Base-by-base conservation (phyloP, 192 early-diverging fungal species). In the Obelidium mucronatum region DNA sequence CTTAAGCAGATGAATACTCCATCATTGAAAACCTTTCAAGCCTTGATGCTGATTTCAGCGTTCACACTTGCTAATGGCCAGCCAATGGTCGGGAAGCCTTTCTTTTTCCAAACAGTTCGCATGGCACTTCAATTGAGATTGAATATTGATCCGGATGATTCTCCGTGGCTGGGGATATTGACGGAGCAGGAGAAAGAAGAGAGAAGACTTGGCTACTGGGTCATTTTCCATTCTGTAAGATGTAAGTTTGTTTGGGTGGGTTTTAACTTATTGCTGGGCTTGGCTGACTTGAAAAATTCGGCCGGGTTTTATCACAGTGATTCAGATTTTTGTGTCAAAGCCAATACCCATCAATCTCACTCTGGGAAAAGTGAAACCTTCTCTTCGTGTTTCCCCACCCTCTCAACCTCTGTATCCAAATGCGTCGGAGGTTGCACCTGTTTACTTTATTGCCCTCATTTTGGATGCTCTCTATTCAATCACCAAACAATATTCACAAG, bases 71-170 rank as follows among this genome's bases (percentile, higher is more conserved):
- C 26, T 37, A 65, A 65, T 65, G 62, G 62, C 17, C 62, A 65
- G 35, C 62, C 62, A 11, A 13, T 36, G 26, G 17, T 65, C 6
- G 62, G 62, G 15, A 13, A 35, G 26, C 3, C 31, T 22, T 65
- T 36, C 26, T 65, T 65, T 26, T 22, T 36, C 0, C 31, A 35
- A 13, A 36, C 62, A 6, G 26, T 30, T 24, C 34, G 35, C 19
- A 30, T 36, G 35, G 30, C 22, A 37, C 15, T 65, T 1, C 15
- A 36, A 17, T 65, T 65, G 37, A 6, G 37, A 15, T 24, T 65
- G 62, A 65, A 36, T 65, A 26, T 22, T 24, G 62, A 65, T 65
- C 62, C 62, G 37, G 62, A 65, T 40, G 62, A 36, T 17, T 6
- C 26, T 15, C 62, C 62, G 15, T 15, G 26, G 13, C 35, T 34